phyloP scores from a whole-genome alignment of 148 eudicot species.

The Rhododendron simsii region DNA sequence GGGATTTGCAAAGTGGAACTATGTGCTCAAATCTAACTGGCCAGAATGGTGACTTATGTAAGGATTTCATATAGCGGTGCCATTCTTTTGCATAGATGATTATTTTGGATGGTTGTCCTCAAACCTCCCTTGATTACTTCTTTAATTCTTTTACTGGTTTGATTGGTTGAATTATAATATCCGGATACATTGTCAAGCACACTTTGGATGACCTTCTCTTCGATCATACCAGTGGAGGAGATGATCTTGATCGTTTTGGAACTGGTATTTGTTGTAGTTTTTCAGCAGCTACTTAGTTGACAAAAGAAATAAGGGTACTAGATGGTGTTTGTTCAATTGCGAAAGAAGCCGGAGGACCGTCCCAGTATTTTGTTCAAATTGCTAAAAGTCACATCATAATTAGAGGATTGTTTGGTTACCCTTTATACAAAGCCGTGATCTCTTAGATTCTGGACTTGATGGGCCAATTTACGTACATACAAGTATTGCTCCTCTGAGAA shows the following conservation, averaged over 20 bases:
- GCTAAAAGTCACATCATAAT: not conserved
- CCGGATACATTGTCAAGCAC: not conserved
- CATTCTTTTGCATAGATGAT: no score
- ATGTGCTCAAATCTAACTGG: not conserved
- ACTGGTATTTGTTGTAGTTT: not conserved
- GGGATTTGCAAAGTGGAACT: not conserved
- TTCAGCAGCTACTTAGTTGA: not conserved
- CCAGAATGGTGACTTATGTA: not conserved
- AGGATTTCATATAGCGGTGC: no score
- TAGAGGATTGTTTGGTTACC: not conserved
- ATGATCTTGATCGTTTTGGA: not conserved
- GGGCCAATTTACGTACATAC: not conserved
- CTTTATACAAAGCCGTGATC: not conserved
- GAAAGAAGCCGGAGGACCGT: not conserved
- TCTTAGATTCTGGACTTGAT: not conserved
- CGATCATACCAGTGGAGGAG: not conserved
- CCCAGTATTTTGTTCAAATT: not conserved
- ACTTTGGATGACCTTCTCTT: not conserved
- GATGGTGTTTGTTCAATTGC: not conserved
- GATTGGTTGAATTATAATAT: not conserved
- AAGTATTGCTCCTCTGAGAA: no score
- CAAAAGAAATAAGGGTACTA: not conserved
- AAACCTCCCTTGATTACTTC: no score
- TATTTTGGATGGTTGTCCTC: no score
- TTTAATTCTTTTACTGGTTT: not conserved